Conservation (phyloP, 2,329 filamentous ascomycete genomes). For the Thelonectria discophora region DNA sequence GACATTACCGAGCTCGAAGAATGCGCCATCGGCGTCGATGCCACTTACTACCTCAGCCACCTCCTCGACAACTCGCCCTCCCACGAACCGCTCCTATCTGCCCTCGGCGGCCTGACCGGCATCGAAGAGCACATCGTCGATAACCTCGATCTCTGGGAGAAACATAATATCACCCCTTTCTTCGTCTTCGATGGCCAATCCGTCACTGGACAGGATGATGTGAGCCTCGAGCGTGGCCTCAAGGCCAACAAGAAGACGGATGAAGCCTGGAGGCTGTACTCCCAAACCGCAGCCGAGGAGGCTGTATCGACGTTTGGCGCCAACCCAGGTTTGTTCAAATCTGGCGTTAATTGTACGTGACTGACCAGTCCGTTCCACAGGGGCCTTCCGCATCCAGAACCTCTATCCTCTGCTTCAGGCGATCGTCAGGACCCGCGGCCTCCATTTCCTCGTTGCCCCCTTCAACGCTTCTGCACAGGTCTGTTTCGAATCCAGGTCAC, state of each 20-base stretch:
- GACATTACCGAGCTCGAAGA: conserved; percentile 77
- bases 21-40: conserved; percentile 84
- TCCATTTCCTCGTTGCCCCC: conserved; percentile 84
- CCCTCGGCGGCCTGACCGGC: conserved; percentile 87
- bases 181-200: conserved; percentile 94
- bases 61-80: conserved; percentile 75
- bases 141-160: conserved; percentile 77
- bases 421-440: conserved; percentile 72
- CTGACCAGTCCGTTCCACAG: conserved; percentile 55
- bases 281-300: conserved; percentile 78
- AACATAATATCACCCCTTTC: conserved; percentile 75
- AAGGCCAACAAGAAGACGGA: conserved; percentile 76
- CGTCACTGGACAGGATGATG: conserved; percentile 77
- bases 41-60: conserved; percentile 84
- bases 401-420: conserved; percentile 81
- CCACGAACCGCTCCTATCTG: conserved; percentile 88
- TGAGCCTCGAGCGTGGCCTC: conserved; percentile 69
- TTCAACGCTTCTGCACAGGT: conserved; percentile 91
- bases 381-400: conserved; percentile 74
- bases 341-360: not conserved
- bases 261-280: conserved; percentile 88
- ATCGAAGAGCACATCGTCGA: conserved; percentile 78
- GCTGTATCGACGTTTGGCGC: conserved; percentile 86
- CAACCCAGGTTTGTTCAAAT: conserved; percentile 69
- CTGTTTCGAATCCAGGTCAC: conserved; percentile 39